Conservation (phyloP, 768 basidiomycete species). For the Rhodotorula graminis region DNA sequence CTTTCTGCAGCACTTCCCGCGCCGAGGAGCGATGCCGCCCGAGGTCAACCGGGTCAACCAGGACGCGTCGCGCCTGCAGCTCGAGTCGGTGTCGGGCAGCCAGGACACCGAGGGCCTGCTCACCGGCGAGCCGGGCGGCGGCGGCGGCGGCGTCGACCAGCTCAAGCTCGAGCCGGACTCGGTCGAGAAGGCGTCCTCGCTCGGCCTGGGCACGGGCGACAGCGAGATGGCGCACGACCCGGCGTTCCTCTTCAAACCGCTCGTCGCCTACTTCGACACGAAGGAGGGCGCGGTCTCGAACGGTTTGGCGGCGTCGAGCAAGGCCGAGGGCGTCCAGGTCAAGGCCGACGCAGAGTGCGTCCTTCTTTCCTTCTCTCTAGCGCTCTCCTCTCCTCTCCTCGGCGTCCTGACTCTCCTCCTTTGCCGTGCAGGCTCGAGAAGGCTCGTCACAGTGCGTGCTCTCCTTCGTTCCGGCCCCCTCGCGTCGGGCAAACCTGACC, state of each 20-base stretch:
- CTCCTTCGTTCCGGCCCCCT: too few relatives aligned
- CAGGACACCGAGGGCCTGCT: not conserved
- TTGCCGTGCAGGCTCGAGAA: not conserved
- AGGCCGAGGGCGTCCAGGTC: constrained; percentile 45
- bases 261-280: constrained; percentile 66
- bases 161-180: not conserved
- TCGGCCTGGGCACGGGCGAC: constrained; percentile 8
- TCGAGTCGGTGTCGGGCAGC: not conserved
- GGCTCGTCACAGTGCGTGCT: not conserved
- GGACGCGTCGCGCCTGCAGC: not conserved
- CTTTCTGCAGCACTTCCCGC: not conserved
- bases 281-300: constrained; percentile 65
- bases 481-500: too few relatives aligned
- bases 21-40: not conserved
- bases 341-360: constrained; percentile 58
- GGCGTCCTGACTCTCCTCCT: not conserved
- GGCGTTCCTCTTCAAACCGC: constrained; percentile 1
- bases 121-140: not conserved
- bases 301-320: constrained; percentile 41
- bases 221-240: constrained; percentile 5
- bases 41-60: not conserved
- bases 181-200: not conserved
- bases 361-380: too few relatives aligned
- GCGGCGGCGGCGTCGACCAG: not conserved
- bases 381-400: not conserved